Evolutionary conservation across 73 alveolate genomes (phyloP), one percentile per base, ranked within the genome.

Genomic region (Tetrahymena elliotti): DNA sequence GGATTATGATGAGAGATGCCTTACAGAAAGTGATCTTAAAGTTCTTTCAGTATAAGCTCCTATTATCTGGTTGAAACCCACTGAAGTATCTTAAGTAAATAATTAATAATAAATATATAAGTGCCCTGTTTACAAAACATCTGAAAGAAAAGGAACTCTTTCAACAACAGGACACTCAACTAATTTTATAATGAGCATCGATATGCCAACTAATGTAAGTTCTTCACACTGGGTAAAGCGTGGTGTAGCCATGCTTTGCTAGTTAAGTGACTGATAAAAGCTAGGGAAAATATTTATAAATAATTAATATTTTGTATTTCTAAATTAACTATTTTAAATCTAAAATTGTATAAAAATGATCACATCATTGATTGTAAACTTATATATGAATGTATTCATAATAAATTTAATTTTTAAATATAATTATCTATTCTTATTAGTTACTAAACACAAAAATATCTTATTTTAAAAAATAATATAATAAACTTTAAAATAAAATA

Each of bases 81-180:
- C n/a, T 27, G 94, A 84, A 38, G 27, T 40, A 38, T 38, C 53
- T 27, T n/a, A 38, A 27, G 53, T 33, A 31, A 40, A 84, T 31
- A 84, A 24, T 18, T 68, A 68, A 68, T 68, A 68, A 33, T 10
- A 24, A 38, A 35, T 34, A 3, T 84, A 84, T 95, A 96, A 95
- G 33, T 98, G 99, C 92, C 99, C 99, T 41, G 99, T 97, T 84
- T 98, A 98, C 94, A 98, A 98, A 96, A 98, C 99, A n/a, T 96
- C 99, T 27, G 97, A 96, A 47, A 97, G 99, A 96, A 98, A 98
- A 95, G 99, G 99, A 37, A 97, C 97, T 53, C 97, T 98, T 39
- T 97, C 98, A 92, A 98, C 99, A 20, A 98, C 99, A 24, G 99
- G 99, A 4, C 82, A 96, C 92, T 97, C 99, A 39, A 98, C 99